A percentile compares a stretch with the other conserved stretches of the same genome.
These are phyloP conservation scores for Cytospora piceicola DNA, from an alignment of 2,329 filamentous ascomycete species.

Conservation along the genomic window DNA sequence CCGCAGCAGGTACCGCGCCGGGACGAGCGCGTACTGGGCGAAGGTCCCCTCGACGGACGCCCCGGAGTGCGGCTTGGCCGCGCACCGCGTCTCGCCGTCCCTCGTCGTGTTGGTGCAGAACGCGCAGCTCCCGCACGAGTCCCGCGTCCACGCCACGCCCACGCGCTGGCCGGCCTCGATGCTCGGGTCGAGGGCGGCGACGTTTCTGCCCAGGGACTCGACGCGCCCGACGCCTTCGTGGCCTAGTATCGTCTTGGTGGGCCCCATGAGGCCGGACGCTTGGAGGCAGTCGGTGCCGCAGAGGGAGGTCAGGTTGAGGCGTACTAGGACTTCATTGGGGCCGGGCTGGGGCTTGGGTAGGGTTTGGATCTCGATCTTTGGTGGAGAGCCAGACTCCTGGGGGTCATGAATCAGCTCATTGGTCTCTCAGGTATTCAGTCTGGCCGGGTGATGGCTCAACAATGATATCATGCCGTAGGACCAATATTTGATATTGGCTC, in stretches of 20 bases:
- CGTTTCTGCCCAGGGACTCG: constrained; percentile 42
- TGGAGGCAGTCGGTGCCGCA: constrained; percentile 47
- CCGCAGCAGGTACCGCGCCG: constrained; percentile 40
- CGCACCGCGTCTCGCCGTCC: constrained; percentile 44
- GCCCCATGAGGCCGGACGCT: constrained; percentile 44
- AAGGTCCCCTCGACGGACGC: constrained; percentile 44
- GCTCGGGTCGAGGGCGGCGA: constrained; percentile 34
- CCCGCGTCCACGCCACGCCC: constrained; percentile 46
- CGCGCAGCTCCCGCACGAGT: constrained; percentile 42
- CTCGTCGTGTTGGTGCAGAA: constrained; percentile 35
- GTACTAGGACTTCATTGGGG: constrained; percentile 42
- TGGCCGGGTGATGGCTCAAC: not conserved
- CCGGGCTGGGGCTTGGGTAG: constrained; percentile 36
- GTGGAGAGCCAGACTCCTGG: constrained; percentile 18
- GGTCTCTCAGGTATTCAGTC: not conserved
- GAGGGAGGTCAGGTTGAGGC: constrained; percentile 42
- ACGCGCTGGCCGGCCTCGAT: constrained; percentile 42
- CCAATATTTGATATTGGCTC: not conserved
- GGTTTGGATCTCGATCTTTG: constrained; percentile 32
- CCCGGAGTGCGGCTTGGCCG: constrained; percentile 40
- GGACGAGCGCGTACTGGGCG: constrained; percentile 44
- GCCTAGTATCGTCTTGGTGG: constrained; percentile 42
- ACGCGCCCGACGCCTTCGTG: constrained; percentile 51
- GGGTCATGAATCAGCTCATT: not conserved
- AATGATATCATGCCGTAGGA: not conserved